These are phyloP conservation scores for Vanderwaltozyma tropicalis DNA, from an alignment of 805 yeast genomes.

Conservation along the genomic window DNA sequence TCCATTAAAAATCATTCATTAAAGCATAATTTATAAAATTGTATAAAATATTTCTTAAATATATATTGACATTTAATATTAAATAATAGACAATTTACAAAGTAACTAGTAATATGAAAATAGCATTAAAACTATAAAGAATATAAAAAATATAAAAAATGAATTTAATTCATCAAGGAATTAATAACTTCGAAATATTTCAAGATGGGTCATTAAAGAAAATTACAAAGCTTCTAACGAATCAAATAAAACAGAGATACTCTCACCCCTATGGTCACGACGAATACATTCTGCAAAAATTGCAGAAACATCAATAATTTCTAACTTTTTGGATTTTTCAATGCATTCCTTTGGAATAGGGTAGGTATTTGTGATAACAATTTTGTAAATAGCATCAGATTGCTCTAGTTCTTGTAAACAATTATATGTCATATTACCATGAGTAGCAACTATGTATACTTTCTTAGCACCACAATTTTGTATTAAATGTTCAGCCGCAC, in stretches of 20 bases:
- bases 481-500: slow-evolving; percentile 96
- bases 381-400: slow-evolving; percentile 75
- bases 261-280: slow-evolving; percentile 96
- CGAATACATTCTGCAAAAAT: slow-evolving; percentile 96
- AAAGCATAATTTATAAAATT: too few relatives aligned
- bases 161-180: neutral
- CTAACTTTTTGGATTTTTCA: slow-evolving; percentile 54
- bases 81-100: too few relatives aligned
- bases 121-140: neutral
- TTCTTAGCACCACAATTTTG: slow-evolving; percentile 91
- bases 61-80: too few relatives aligned
- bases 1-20: too few relatives aligned
- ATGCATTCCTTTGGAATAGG: slow-evolving; percentile 64
- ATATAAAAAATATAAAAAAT: too few relatives aligned
- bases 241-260: slow-evolving; percentile 85
- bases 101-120: too few relatives aligned
- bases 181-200: neutral
- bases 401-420: slow-evolving; percentile 71
- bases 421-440: slow-evolving; percentile 83
- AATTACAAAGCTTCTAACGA: slow-evolving; percentile 49
- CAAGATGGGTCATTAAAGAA: neutral
- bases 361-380: slow-evolving; percentile 92
- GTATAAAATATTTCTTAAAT: too few relatives aligned
- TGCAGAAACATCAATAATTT: slow-evolving; percentile 84
- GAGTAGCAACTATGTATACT: slow-evolving; percentile 88